These are phyloP conservation scores for Onygenales sp. DNA, from an alignment of 2,329 filamentous ascomycete species.

Conservation along the genomic window DNA sequence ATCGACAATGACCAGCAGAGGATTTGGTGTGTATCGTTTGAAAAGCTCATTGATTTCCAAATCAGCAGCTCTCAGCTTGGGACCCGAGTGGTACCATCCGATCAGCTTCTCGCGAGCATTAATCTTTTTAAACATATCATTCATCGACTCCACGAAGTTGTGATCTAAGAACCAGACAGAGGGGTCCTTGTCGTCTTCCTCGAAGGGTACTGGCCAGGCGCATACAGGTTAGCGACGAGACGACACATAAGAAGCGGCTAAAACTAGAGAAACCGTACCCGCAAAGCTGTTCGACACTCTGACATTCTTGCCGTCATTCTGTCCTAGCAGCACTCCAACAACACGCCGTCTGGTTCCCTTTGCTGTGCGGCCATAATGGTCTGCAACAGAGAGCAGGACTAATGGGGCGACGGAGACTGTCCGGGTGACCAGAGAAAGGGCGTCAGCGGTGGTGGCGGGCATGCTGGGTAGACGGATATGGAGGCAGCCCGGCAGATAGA, in stretches of 20 bases:
- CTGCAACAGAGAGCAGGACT: constrained; percentile 93
- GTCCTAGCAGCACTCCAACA: constrained; percentile 85
- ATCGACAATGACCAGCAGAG: constrained; percentile 93
- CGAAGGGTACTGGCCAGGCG: constrained; percentile 67
- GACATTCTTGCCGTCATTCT: constrained; percentile 93
- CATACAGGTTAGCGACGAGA: constrained; percentile 1
- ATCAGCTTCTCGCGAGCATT: constrained; percentile 98
- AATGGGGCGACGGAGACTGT: constrained; percentile 96
- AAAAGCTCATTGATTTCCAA: constrained; percentile 99
- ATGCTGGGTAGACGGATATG: constrained; percentile 44
- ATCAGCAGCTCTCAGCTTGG: constrained; percentile 92
- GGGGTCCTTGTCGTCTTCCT: constrained; percentile 97
- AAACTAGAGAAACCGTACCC: constrained; percentile 46
- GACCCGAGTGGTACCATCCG: constrained; percentile 98
- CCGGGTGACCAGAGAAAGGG: constrained; percentile 84
- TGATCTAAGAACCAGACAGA: constrained; percentile 99
- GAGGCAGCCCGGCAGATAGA: not conserved
- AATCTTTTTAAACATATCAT: constrained; percentile 99
- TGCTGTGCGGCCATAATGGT: constrained; percentile 92
- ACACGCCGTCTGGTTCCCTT: constrained; percentile 84
- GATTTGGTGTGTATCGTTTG: constrained; percentile 97
- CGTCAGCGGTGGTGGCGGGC: constrained; percentile 95
- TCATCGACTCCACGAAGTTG: constrained; percentile 99
- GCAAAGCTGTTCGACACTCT: constrained; percentile 98
- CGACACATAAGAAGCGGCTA: not conserved